These are phyloP conservation scores for Datisca glomerata DNA, from an alignment of 306 rosid genomes.

Conservation along the genomic window DNA sequence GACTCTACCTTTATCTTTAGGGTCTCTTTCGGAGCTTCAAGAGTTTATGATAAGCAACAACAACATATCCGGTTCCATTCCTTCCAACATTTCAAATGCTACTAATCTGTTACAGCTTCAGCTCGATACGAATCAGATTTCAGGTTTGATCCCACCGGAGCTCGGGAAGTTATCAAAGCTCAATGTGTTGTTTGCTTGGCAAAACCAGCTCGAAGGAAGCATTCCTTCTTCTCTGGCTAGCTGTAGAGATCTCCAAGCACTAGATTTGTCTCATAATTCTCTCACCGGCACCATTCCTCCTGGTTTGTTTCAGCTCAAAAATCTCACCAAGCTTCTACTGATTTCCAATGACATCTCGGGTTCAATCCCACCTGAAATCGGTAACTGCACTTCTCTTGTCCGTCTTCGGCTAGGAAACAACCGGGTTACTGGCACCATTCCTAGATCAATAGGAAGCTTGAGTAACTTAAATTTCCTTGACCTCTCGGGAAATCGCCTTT, in stretches of 20 bases:
- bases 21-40: constrained; percentile 49
- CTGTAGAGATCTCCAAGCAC: constrained; percentile 51
- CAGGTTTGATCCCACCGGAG: constrained; percentile 61
- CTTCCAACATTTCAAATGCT: constrained; percentile 43
- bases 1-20: constrained; percentile 51
- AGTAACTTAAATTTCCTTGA: constrained; percentile 56
- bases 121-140: constrained; percentile 57
- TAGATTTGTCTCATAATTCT: constrained; percentile 70
- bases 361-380: constrained; percentile 48
- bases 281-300: constrained; percentile 60
- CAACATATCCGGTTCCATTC: constrained; percentile 70
- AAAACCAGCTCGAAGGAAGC: constrained; percentile 72
- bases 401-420: constrained; percentile 50
- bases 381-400: constrained; percentile 57
- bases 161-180: constrained; percentile 48
- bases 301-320: constrained; percentile 52
- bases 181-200: constrained; percentile 68
- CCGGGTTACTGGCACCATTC: constrained; percentile 55
- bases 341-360: constrained; percentile 72
- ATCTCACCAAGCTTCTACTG: constrained; percentile 61
- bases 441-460: constrained; percentile 51
- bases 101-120: constrained; percentile 63
- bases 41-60: constrained; percentile 85
- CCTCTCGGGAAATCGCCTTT: constrained; percentile 54
- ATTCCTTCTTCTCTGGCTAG: constrained; percentile 52